These are phyloP conservation scores for Trichoderma hamatum DNA, from an alignment of 2,329 filamentous ascomycete species.

Conservation along the genomic window DNA sequence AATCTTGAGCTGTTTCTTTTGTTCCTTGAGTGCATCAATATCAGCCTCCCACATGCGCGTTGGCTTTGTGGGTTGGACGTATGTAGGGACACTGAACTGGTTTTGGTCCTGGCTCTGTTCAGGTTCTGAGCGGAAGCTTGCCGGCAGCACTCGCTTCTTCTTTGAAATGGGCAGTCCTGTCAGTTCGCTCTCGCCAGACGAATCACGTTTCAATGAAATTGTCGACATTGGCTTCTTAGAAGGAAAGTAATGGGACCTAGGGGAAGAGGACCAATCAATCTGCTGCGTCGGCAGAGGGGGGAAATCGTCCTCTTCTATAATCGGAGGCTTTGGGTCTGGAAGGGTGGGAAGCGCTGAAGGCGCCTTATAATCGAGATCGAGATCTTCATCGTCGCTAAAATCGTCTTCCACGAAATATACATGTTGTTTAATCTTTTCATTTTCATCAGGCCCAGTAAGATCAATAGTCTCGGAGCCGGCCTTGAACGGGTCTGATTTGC, in stretches of 20 bases:
- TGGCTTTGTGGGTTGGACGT: conserved; percentile 41
- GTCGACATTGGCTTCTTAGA: conserved; percentile 43
- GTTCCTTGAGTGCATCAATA: conserved; percentile 73
- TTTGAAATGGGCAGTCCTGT: conserved; percentile 34
- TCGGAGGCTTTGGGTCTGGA: conserved; percentile 32
- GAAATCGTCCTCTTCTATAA: conserved; percentile 35
- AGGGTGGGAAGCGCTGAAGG: conserved; percentile 54
- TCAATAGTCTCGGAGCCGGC: conserved; percentile 39
- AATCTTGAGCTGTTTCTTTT: conserved; percentile 73
- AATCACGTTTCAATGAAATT: conserved; percentile 48
- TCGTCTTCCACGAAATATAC: conserved; percentile 78
- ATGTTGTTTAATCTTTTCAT: conserved; percentile 35
- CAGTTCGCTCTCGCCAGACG: conserved; percentile 39
- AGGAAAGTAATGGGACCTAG: conserved; percentile 51
- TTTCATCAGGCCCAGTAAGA: conserved; percentile 38
- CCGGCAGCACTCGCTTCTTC: conserved; percentile 64
- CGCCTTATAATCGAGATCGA: conserved; percentile 70
- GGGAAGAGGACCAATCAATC: conserved; percentile 76
- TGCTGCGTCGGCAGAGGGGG: conserved; percentile 36
- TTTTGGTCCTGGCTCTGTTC: conserved; percentile 34
- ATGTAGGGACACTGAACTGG: not conserved
- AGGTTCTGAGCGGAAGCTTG: conserved; percentile 41
- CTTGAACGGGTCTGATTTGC: conserved; percentile 53
- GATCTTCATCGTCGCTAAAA: conserved; percentile 80
- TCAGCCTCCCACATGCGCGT: conserved; percentile 69